A percentile compares a stretch with the other conserved stretches of the same genome.
Evolutionary conservation across 108 stramenopile species (phyloP).

Genomic region (Pseudonitzschia multiseries): DNA sequence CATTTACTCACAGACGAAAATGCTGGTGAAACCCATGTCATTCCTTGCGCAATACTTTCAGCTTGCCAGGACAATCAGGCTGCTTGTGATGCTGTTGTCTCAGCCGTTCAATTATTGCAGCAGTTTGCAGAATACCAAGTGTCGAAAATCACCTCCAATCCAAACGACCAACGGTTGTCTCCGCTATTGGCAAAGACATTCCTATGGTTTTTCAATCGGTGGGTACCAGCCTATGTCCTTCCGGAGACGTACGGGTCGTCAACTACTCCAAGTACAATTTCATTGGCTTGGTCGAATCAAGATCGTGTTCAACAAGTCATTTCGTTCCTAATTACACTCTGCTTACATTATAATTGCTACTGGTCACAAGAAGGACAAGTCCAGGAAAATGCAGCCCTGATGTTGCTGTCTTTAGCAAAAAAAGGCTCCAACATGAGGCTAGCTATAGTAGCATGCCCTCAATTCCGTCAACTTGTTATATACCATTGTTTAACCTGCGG

Average conservation of each 20-base stretch:
- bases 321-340: slow-evolving; percentile 66
- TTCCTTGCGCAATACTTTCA: slow-evolving; percentile 61
- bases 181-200: slow-evolving; percentile 77
- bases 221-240: slow-evolving; percentile 75
- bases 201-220: slow-evolving; percentile 77
- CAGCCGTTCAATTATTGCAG: slow-evolving; percentile 52
- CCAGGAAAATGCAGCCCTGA: slow-evolving; percentile 52
- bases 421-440: slow-evolving; percentile 43
- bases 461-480: slow-evolving; percentile 61
- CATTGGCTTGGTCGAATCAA: slow-evolving; percentile 52
- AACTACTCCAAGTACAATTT: slow-evolving; percentile 30
- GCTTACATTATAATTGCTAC: slow-evolving; percentile 75
- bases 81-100: slow-evolving; percentile 39
- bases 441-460: slow-evolving; percentile 51
- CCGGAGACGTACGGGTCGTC: slow-evolving; percentile 56
- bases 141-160: slow-evolving; percentile 53
- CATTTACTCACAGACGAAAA: slow-evolving; percentile 84
- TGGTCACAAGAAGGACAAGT: slow-evolving; percentile 87
- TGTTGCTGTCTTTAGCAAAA: slow-evolving; percentile 62
- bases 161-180: slow-evolving; percentile 60
- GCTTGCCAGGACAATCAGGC: slow-evolving; percentile 46
- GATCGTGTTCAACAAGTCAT: slow-evolving; percentile 59
- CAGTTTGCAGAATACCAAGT: slow-evolving; percentile 73
- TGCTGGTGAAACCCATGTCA: slow-evolving; percentile 69
- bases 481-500: slow-evolving; percentile 67